Evolutionary conservation across 371 early-diverging fungal species (phyloP), one percentile per base, ranked within the genome.

Genomic region (Mortierella sp.): DNA sequence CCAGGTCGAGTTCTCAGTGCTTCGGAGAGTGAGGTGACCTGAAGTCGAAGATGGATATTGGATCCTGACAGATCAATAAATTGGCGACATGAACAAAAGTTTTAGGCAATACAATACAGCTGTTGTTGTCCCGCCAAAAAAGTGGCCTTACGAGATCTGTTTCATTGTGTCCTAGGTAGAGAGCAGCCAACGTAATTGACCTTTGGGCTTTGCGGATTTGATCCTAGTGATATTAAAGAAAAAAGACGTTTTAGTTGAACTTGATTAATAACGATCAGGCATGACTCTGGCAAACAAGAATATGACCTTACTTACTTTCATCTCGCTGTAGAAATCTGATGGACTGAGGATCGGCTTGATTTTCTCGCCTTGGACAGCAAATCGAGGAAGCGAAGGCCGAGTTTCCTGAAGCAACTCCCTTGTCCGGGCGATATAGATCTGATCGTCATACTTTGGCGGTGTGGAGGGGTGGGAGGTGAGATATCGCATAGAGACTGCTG

Each of bases 161-260:
- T 83, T 98, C 97, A 5, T 86, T 84, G 60, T 91, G 87, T 18
- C 98, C 98, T 10, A 98, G 86, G 70, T 98, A 98, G 22, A 98
- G 87, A 14, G 97, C 94, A 11, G 95, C 94, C 60, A 98, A 87
- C 63, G 88, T 88, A 5, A 98, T 91, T 8, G 94, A 91, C 10
- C 87, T 81, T 66, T 90, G 90, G 0, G 98, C 96, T 3, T 70
- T 74, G n/a, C 81, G 67, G 49, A 96, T 94, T 24, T 86, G 85
- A 39, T 78, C 71, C 91, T 92, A 85, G 51, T 30, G 14, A 45
- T 40, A 51, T 62, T 16, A 16, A 3, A 63, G n/a, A 35, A 35
- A 37, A 37, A 24, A 20, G 35, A 30, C 1, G 32, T 18, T 37
- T 49, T 49, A 51, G n/a, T 22, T n/a, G 51, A 51, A 2, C 9